Conservation (phyloP, 345 rosid species). For the Odontarrhena argentea region DNA sequence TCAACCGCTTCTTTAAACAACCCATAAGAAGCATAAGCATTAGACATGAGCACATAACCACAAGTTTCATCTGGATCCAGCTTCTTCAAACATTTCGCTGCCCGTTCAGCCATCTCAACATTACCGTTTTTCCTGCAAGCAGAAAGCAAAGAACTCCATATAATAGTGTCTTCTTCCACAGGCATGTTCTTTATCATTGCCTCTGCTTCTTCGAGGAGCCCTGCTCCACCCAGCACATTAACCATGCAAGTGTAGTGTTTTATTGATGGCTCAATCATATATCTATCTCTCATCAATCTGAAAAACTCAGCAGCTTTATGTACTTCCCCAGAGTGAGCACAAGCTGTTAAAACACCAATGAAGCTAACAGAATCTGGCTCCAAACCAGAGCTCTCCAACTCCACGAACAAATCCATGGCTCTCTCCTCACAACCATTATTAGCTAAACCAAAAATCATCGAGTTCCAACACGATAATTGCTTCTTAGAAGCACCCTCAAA, state of each 20-base stretch:
- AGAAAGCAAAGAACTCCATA: conserved; percentile 71
- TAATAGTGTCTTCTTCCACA: conserved; percentile 52
- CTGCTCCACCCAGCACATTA: conserved; percentile 64
- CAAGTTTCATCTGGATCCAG: conserved; percentile 62
- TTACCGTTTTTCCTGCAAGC: conserved; percentile 60
- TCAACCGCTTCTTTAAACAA: conserved; percentile 56
- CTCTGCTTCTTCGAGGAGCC: conserved; percentile 68
- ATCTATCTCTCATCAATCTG: conserved; percentile 56
- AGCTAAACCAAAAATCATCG: conserved; percentile 78
- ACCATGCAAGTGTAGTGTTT: conserved; percentile 75
- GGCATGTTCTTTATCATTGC: conserved; percentile 59
- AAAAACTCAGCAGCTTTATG: conserved; percentile 53
- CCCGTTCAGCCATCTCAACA: conserved; percentile 57
- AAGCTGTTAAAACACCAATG: conserved; percentile 71
- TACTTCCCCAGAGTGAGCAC: conserved; percentile 63
- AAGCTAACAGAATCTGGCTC: conserved; percentile 67
- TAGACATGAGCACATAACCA: conserved; percentile 71
- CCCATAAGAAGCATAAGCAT: conserved; percentile 57
- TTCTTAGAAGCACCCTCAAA: conserved; percentile 43
- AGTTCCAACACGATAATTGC: conserved; percentile 78
- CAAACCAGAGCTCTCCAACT: conserved; percentile 51
- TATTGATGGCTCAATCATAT: conserved; percentile 58
- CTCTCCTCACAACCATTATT: conserved; percentile 57
- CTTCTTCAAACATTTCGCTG: conserved; percentile 49
- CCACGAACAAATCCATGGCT: conserved; percentile 57